Base-by-base conservation (phyloP, 2,329 filamentous ascomycete species). In the Fusarium dimerum region DNA sequence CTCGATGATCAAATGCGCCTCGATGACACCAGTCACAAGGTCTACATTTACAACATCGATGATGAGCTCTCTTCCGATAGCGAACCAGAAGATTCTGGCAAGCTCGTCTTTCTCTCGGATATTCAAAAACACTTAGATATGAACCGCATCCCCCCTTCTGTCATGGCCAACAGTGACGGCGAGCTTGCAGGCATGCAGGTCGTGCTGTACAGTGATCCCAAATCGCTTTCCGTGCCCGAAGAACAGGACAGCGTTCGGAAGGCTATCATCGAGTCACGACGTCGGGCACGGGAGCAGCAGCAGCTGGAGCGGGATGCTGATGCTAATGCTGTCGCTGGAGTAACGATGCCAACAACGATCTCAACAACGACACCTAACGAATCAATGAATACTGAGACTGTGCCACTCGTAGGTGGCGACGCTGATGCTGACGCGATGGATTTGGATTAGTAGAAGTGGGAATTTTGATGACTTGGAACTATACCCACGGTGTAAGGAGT, bases 41-140 rank as follows among this genome's bases (percentile, higher is more conserved):
- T 97, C 54, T 97, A 94, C 78, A 92, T 99, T 63, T 87, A 92
- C 76, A 86, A 95, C 71, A 79, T 99, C 10, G 92, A 96, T 68
- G 88, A 88, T 63, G 93, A 97, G 73, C 82, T 97, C 32, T 87
- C 87, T 13, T 76, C 75, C 8, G 73, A 72, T 54, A 71, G 61
- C 60, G 68, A 71, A 12, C 56, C 55, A 50, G 78, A 81, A 55
- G 77, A 82, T n/a, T 49, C 51, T 18, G 80, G 82, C 60, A 81
- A 77, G 60, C 81, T 95, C 43, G 79, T 92, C 66, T 92, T 97
- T 75, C 80, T 96, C 1, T 86, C 91, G 1, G 90, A 95, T 68
- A 89, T 97, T 49, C 88, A 93, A 68, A 90, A 89, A 72, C 88
- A 90, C 67, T 79, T 97, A 47, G 80, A 80, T 56, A 79, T 82